Conservation (phyloP, 169 alveolate species). For the Cryptosporidium sp. region DNA sequence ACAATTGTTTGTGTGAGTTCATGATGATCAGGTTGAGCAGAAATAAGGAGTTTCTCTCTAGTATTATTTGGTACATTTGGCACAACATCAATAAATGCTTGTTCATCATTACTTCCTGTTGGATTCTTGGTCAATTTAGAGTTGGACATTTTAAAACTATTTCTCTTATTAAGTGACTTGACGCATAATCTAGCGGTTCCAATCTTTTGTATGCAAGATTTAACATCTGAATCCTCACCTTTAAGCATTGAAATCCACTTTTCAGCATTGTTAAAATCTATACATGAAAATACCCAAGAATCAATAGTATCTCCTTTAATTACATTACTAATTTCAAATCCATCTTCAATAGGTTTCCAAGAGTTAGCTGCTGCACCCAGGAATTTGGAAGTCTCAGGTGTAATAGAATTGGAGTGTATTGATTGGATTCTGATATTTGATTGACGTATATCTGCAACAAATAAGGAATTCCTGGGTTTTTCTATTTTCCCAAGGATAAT, state of each 20-base stretch:
- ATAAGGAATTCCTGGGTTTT: conserved; percentile 51
- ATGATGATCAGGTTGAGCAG: conserved; percentile 35
- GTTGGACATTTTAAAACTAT: conserved; percentile 6
- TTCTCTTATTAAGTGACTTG: conserved; percentile 1
- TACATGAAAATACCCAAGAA: conserved; percentile 68
- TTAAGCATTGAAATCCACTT: conserved; percentile 73
- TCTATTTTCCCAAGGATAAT: conserved; percentile 52
- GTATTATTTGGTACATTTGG: conserved; percentile 27
- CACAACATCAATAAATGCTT: conserved; percentile 25
- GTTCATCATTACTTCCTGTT: not conserved
- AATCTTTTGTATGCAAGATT: conserved; percentile 43
- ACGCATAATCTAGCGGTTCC: conserved; percentile 53
- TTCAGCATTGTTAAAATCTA: conserved; percentile 37
- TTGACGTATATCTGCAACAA: conserved; percentile 68
- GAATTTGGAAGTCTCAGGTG: conserved; percentile 47
- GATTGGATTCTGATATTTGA: conserved; percentile 56
- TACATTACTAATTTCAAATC: conserved; percentile 67
- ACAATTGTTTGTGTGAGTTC: conserved; percentile 18
- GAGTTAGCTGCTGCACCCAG: conserved; percentile 35
- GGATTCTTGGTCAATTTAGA: not conserved
- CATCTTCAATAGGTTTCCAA: conserved; percentile 48
- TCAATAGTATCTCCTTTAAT: conserved; percentile 40
- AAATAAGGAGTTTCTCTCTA: conserved; percentile 51
- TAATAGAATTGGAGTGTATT: conserved; percentile 51
- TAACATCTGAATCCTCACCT: conserved; percentile 46